Evolutionary conservation across 2,329 filamentous ascomycete species (phyloP).

Genomic region (Penicillium fuscoglaucum): DNA sequence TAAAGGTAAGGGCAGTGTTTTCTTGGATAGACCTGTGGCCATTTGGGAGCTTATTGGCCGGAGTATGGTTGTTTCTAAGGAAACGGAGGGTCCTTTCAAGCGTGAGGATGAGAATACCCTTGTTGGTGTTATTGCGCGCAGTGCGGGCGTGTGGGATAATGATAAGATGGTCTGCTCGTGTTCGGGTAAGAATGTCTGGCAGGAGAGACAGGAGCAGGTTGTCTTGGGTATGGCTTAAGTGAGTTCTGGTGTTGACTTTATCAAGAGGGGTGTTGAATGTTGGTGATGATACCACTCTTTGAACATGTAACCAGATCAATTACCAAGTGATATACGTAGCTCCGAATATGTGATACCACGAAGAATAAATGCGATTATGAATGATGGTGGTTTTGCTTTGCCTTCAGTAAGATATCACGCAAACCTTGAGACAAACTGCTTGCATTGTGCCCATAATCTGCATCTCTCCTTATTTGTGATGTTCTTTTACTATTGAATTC

Average conservation of each 20-base stretch:
- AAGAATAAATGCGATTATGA: neutral
- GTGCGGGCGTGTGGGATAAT: conserved; percentile 98
- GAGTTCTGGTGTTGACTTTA: conserved; percentile 30
- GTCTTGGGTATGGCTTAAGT: conserved; percentile 82
- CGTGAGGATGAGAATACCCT: conserved; percentile 80
- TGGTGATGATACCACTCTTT: neutral
- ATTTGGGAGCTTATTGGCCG: conserved; percentile 97
- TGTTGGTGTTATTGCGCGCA: conserved; percentile 90
- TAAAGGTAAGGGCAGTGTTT: conserved; percentile 74
- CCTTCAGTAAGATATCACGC: neutral
- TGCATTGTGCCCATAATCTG: neutral
- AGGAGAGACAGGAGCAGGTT: conserved; percentile 89
- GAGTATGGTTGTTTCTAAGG: conserved; percentile 80
- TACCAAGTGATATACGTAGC: neutral
- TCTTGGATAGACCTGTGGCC: conserved; percentile 78
- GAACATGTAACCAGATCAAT: neutral
- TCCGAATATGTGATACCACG: conserved; percentile 1
- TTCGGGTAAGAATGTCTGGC: conserved; percentile 96
- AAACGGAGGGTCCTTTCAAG: conserved; percentile 59
- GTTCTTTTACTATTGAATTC: no score
- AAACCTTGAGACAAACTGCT: neutral
- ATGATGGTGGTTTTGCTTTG: neutral
- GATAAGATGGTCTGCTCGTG: conserved; percentile 98
- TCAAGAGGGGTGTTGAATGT: neutral
- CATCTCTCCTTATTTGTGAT: neutral